Base-by-base conservation (phyloP, 2,329 filamentous ascomycete genomes). In the Aureobasidium namibiae region DNA sequence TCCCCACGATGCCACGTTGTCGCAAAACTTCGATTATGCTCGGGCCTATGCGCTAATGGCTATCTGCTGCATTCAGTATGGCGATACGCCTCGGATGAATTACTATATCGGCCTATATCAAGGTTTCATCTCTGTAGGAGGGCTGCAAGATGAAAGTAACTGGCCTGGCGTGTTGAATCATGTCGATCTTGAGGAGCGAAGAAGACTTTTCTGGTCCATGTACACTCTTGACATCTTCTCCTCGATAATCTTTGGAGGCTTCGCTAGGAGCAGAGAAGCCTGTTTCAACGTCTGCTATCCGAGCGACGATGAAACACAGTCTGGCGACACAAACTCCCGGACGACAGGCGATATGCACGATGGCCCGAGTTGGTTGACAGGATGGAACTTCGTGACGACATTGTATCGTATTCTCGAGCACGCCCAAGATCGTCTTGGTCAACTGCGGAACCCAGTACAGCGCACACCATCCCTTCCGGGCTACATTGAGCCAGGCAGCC, bases 301-400 rank as follows among this genome's bases (percentile, higher is more conserved):
- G 2, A 75, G 69, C 5, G 76, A 76, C 3, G 73, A 78, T 49
- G 77, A 80, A 61, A 75, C 76, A 41, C 41, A 45, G 46, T 50
- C 60, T 34, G 57, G 62, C 45, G 56, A 69, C 70, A 39, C 74
- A 76, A 36, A 70, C 65, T 18, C 62, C 65, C 21, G 56, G 61
- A 41, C 69, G 26, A 42, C 50, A 58, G 41, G 23, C 38, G 8
- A 58, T 4, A 26, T n/a, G 24, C 16, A 24, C 13, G 44, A n/a
- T 29, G 53, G 18, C 9, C 49, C 56, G 24, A 72, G 70, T 58
- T 82, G 80, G 80, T 66, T 82, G 9, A 73, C 73, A 41, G 80
- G 80, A 16, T 81, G 79, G 78, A 82, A 82, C 66, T 80, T 80
- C 59, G 79, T 76, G n/a, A 81, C 78, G 0, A 78, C 82, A 63